Conservation (phyloP, 208 protist species). For the Novymonas esmeraldas region DNA sequence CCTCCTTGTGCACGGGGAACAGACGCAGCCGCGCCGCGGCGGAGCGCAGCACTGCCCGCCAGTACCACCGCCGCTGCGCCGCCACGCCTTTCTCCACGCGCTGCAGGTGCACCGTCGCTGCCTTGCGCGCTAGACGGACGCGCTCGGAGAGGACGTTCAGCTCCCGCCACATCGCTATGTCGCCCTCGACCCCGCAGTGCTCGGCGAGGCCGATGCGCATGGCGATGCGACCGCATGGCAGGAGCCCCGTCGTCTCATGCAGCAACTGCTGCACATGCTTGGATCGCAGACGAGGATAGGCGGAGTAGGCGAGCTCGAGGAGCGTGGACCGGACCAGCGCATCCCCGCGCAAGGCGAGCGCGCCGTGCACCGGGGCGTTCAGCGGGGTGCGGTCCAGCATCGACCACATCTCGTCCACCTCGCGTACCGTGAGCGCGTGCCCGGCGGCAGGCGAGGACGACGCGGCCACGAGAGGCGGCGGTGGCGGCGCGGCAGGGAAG, state of each 20-base stretch:
- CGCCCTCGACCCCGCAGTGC: conserved; percentile 58
- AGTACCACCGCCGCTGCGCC: conserved; percentile 90
- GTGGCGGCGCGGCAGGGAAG: conserved; percentile 4
- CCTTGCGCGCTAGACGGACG: conserved; percentile 54
- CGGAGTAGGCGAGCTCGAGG: conserved; percentile 39
- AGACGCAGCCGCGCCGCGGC: conserved; percentile 58
- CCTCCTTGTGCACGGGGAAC: conserved; percentile 70
- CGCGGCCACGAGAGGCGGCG: not conserved
- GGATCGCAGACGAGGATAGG: conserved; percentile 81
- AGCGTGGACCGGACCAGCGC: conserved; percentile 64
- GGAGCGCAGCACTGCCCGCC: conserved; percentile 75
- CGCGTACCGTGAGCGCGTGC: conserved; percentile 30
- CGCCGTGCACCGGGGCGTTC: conserved; percentile 83
- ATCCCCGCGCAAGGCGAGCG: conserved; percentile 71
- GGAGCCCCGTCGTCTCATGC: conserved; percentile 78
- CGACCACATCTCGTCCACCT: conserved; percentile 75
- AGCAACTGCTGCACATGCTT: conserved; percentile 80
- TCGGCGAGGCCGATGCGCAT: conserved; percentile 78
- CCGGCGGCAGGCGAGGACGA: not conserved
- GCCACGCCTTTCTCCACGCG: conserved; percentile 80
- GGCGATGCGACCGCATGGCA: conserved; percentile 69
- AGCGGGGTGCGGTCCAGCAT: conserved; percentile 80
- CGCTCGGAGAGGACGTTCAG: conserved; percentile 80
- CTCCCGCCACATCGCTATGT: conserved; percentile 88
- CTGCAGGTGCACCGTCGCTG: conserved; percentile 67